Evolutionary conservation across 2,329 filamentous ascomycete genomes (phyloP).

Genomic region (Talaromyces marneffei): DNA sequence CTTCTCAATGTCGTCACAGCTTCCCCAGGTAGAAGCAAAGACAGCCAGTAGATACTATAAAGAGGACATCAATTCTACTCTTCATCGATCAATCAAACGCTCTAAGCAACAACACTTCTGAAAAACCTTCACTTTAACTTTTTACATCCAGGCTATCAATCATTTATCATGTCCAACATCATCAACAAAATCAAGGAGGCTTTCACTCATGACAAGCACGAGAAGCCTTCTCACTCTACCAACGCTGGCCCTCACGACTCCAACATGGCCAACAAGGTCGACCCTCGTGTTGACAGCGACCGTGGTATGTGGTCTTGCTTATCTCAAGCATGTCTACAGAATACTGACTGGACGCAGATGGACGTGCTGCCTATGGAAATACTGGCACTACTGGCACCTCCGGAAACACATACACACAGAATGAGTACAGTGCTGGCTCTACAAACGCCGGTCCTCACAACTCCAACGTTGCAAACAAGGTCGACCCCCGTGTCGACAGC

Average conservation of each 20-base stretch:
- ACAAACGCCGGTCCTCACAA: conserved; percentile 30
- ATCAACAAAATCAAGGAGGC: conserved; percentile 13
- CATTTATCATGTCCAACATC: conserved; percentile 9
- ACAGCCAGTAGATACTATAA: background rate
- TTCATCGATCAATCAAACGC: background rate
- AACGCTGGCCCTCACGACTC: conserved; percentile 32
- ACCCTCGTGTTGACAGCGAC: conserved; percentile 30
- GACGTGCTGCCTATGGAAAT: background rate
- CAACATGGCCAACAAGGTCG: conserved; percentile 36
- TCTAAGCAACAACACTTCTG: background rate
- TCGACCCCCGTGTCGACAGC: conserved; percentile 29
- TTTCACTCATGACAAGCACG: conserved; percentile 11
- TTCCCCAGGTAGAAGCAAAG: background rate
- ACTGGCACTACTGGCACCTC: background rate
- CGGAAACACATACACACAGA: conserved; percentile 11
- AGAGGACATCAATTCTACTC: background rate
- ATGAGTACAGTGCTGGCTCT: background rate
- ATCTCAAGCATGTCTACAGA: background rate
- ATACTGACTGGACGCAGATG: background rate
- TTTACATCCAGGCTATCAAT: background rate
- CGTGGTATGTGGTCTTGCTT: conserved; percentile 12
- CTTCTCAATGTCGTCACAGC: conserved; percentile 9
- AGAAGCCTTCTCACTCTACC: conserved; percentile 10
- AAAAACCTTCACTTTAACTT: background rate
- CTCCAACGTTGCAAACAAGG: conserved; percentile 35